phyloP scores from a whole-genome alignment of 352 stramenopile genomes.

The Phytophthora syringae region DNA sequence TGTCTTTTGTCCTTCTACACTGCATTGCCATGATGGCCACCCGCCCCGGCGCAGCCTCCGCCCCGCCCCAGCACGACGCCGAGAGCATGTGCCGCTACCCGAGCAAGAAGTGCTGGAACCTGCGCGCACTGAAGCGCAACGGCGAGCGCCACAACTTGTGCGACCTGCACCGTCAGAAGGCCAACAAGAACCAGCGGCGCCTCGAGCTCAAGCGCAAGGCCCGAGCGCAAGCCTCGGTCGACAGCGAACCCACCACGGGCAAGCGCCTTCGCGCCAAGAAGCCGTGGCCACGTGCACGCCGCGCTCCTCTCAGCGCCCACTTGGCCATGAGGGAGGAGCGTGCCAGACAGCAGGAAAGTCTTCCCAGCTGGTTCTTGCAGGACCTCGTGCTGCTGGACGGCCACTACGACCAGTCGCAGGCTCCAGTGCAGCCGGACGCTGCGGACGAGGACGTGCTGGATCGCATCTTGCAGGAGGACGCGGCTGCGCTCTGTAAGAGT shows the following conservation, averaged over 20 bases:
- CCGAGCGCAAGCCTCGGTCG: conserved; percentile 16
- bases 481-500: conserved; percentile 18
- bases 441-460: conserved; percentile 29
- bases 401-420: conserved; percentile 27
- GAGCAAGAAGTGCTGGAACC: conserved; percentile 57
- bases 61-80: conserved; percentile 13
- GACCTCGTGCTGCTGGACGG: conserved; percentile 41
- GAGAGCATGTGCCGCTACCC: conserved; percentile 52
- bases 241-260: conserved; percentile 8
- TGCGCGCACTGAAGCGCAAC: conserved; percentile 52
- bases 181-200: conserved; percentile 74
- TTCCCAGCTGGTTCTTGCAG: conserved; percentile 32
- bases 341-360: conserved; percentile 17
- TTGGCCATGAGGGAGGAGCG: conserved; percentile 51
- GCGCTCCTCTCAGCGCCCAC: conserved; percentile 43
- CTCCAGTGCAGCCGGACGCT: neutral
- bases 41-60: conserved; percentile 8
- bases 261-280: conserved; percentile 37
- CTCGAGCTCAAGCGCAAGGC: conserved; percentile 55
- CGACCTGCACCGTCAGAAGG: conserved; percentile 64
- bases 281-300: conserved; percentile 17
- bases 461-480: conserved; percentile 21
- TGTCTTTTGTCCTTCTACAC: no score
- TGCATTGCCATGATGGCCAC: conserved; percentile 28
- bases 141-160: conserved; percentile 63